Conservation (phyloP, 2,329 filamentous ascomycete genomes). For the Aspergillus japonicus region DNA sequence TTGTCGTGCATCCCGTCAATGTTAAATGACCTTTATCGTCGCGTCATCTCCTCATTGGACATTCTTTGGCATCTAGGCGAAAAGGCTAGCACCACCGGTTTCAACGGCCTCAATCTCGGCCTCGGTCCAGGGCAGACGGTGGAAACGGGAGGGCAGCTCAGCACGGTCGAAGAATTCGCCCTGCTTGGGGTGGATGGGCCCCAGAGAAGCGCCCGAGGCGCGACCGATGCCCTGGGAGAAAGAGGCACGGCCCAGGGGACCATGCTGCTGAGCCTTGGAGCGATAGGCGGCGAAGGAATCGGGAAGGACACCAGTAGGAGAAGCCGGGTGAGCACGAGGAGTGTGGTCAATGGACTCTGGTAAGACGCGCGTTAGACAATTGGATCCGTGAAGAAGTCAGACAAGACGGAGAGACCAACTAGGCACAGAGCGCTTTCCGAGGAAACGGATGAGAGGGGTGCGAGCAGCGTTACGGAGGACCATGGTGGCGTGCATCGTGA, state of each 20-base stretch:
- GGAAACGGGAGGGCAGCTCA: slow-evolving; percentile 83
- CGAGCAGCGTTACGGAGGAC: slow-evolving; percentile 44
- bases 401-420: slow-evolving; percentile 33
- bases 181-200: slow-evolving; percentile 66
- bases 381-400: background rate
- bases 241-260: slow-evolving; percentile 51
- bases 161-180: slow-evolving; percentile 86
- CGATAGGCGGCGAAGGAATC: slow-evolving; percentile 64
- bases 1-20: slow-evolving; percentile 10
- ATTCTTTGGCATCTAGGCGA: slow-evolving; percentile 42
- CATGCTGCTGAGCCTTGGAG: slow-evolving; percentile 63
- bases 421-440: slow-evolving; percentile 48
- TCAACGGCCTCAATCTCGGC: slow-evolving; percentile 95
- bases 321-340: slow-evolving; percentile 59
- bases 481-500: slow-evolving; percentile 44
- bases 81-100: slow-evolving; percentile 78
- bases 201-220: slow-evolving; percentile 66
- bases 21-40: slow-evolving; percentile 14
- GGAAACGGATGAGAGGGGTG: slow-evolving; percentile 51
- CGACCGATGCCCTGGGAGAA: slow-evolving; percentile 55
- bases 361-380: slow-evolving; percentile 7
- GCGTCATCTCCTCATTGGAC: slow-evolving; percentile 16
- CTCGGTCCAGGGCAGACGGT: slow-evolving; percentile 67
- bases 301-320: slow-evolving; percentile 55
- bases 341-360: slow-evolving; percentile 52